Evolutionary conservation across 495 filamentous ascomycete genomes (phyloP).

Genomic region (Tuber microsphaerosporum): DNA sequence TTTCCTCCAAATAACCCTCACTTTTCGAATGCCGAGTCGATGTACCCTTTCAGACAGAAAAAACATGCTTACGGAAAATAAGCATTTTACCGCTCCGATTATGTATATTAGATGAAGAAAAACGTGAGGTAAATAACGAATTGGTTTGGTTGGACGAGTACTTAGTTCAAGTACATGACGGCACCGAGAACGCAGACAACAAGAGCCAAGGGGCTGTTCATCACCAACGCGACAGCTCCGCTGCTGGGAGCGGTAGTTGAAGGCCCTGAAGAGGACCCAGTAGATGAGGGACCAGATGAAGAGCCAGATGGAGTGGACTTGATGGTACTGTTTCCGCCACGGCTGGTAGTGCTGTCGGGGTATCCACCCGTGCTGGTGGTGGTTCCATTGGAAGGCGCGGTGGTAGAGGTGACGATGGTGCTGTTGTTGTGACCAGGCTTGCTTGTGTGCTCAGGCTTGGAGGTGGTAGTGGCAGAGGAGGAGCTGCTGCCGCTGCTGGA

Average conservation of each 20-base stretch:
- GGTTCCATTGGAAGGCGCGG: slow-evolving; percentile 11
- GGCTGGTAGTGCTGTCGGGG: slow-evolving; percentile 17
- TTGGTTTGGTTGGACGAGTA: not conserved
- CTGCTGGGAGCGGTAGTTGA: slow-evolving; percentile 12
- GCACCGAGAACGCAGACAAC: slow-evolving; percentile 37
- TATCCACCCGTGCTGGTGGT: slow-evolving; percentile 7
- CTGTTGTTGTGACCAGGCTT: slow-evolving; percentile 6
- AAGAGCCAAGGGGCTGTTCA: slow-evolving; percentile 36
- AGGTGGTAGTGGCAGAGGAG: not conserved
- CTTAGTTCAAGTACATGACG: slow-evolving; percentile 38
- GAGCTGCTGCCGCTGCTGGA: not conserved
- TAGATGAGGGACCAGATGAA: not conserved
- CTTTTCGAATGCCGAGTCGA: slow-evolving; percentile 6
- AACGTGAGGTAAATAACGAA: not conserved
- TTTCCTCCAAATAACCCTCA: not conserved
- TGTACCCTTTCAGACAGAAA: not conserved
- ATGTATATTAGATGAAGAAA: not conserved
- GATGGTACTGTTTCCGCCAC: not conserved
- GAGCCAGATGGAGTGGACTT: slow-evolving; percentile 8
- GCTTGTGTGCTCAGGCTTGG: not conserved
- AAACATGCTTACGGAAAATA: not conserved
- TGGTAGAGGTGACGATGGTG: slow-evolving; percentile 21
- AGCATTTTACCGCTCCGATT: not conserved
- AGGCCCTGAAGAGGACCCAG: not conserved
- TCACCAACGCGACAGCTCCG: slow-evolving; percentile 19